A percentile compares a stretch with the other conserved stretches of the same genome.
Conservation (phyloP, 768 basidiomycete species). For the Leccinum broughii region DNA sequence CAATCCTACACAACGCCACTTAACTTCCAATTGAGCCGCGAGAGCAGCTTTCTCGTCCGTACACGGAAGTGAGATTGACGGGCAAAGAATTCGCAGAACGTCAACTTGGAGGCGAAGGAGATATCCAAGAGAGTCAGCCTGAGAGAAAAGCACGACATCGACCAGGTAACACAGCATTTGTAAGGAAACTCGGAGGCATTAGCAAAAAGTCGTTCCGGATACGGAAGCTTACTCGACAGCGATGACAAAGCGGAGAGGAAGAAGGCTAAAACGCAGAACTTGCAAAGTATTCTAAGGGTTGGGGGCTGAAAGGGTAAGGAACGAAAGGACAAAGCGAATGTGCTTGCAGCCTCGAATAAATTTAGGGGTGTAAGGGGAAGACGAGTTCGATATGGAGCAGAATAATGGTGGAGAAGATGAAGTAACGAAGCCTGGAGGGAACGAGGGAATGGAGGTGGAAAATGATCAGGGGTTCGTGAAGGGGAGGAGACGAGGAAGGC, state of each 20-base stretch:
- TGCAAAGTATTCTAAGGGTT: constrained; percentile 72
- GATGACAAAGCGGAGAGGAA: constrained; percentile 59
- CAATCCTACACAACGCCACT: no score
- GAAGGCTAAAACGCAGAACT: constrained; percentile 60
- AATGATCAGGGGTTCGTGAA: constrained; percentile 72
- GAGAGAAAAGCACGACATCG: constrained; percentile 69
- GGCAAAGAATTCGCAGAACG: neutral
- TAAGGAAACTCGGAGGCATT: no score
- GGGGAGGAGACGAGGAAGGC: constrained; percentile 74
- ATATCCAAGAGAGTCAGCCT: constrained; percentile 60
- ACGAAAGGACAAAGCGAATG: constrained; percentile 69
- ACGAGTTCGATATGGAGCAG: constrained; percentile 13
- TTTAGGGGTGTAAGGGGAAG: constrained; percentile 51
- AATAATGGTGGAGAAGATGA: constrained; percentile 9
- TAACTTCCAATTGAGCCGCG: no score
- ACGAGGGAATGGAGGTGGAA: constrained; percentile 70
- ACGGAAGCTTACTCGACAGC: constrained; percentile 71
- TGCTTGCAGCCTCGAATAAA: constrained; percentile 64
- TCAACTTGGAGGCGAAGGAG: constrained; percentile 38
- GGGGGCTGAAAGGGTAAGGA: constrained; percentile 58
- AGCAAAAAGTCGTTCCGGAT: constrained; percentile 59
- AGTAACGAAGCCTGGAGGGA: constrained; percentile 34
- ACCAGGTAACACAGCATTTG: constrained; percentile 44
- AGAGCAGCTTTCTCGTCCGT: neutral
- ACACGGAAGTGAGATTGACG: neutral